Evolutionary conservation across 2,329 filamentous ascomycete genomes (phyloP), one percentile per base, ranked within the genome.

Genomic region (Boeremia exigua): DNA sequence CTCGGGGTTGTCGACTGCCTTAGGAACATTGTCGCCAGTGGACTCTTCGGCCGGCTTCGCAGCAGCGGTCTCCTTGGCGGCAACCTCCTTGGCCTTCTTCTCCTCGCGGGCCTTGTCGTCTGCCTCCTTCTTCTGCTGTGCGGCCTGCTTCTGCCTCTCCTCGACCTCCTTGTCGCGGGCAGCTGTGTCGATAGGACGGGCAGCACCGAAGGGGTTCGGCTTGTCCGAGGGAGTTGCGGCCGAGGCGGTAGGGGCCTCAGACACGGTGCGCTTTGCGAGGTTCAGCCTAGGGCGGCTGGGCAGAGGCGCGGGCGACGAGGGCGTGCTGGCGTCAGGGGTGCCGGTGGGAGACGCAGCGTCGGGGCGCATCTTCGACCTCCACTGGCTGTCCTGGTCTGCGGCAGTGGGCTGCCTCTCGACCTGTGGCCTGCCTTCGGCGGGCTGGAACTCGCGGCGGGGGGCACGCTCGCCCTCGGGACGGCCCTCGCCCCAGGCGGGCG

Each of bases 171-270:
- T 89, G 80, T 98, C 94, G 63, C 91, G 88, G 12, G 92, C 85
- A 40, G 91, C 90, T 42, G 94, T 98, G 78, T 99, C 93, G 67
- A 98, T 96, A 51, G 95, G 95, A 60, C 90, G 88, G 53, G 95
- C 95, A 58, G 90, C 93, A 69, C 95, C 95, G 74, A 99, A 99
- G 36, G 92, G 92, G 76, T 89, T 98, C 25, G 92, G 85, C 81
- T 97, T 98, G 69, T 95, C 89, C 15, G 74, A 71, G 14, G 77
- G 57, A 12, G 65, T 49, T 4, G 80, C 67, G n/a, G 46, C 79
- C 9, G 80, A 75, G 49, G 71, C 73, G 14, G 81, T 71, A 10
- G 86, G 81, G 23, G 87, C 83, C 68, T 96, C 93, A 0, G 93
- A 88, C 11, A 97, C 91, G 4, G 93, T 97, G 65, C 95, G 87